phyloP scores from a whole-genome alignment of 352 stramenopile genomes.

The Phytophthora agathidicida region DNA sequence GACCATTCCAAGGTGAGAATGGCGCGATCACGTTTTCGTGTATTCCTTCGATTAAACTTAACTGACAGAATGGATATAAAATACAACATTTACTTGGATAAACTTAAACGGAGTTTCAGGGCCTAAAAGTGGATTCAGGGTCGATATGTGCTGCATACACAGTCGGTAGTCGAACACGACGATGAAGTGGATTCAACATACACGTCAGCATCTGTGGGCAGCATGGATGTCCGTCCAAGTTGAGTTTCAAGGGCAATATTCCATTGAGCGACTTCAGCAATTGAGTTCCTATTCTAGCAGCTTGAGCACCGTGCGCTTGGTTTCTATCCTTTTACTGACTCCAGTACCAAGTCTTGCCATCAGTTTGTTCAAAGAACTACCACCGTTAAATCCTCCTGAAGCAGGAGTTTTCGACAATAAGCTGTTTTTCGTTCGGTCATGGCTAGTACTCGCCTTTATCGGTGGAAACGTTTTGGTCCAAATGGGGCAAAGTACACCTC shows the following conservation, averaged over 20 bases:
- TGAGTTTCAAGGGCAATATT: conserved; percentile 39
- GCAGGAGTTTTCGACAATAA: conserved; percentile 18
- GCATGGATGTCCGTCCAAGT: conserved; percentile 30
- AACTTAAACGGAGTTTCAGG: too few relatives aligned
- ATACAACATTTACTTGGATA: too few relatives aligned
- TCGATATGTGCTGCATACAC: too few relatives aligned
- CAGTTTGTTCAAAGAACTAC: conserved; percentile 21
- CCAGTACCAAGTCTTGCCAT: conserved; percentile 21
- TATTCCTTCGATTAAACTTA: too few relatives aligned
- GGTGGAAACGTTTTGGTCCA: conserved; percentile 15
- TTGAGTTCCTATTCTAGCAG: conserved; percentile 9
- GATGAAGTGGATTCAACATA: background rate
- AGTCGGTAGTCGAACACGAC: background rate
- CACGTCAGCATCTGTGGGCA: conserved; percentile 1
- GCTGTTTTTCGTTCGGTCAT: conserved; percentile 20
- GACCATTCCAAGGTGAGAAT: too few relatives aligned
- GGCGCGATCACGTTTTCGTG: too few relatives aligned
- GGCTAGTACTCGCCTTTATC: conserved; percentile 21
- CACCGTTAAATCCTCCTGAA: conserved; percentile 18
- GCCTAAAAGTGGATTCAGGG: too few relatives aligned
- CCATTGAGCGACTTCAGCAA: conserved; percentile 18
- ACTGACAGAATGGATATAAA: too few relatives aligned
- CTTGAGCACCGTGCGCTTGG: background rate
- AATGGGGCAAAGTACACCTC: conserved; percentile 24
- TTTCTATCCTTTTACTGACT: conserved; percentile 13